Evolutionary conservation across 805 yeast genomes (phyloP).

Genomic region (Scheffersomyces coipomensis): DNA sequence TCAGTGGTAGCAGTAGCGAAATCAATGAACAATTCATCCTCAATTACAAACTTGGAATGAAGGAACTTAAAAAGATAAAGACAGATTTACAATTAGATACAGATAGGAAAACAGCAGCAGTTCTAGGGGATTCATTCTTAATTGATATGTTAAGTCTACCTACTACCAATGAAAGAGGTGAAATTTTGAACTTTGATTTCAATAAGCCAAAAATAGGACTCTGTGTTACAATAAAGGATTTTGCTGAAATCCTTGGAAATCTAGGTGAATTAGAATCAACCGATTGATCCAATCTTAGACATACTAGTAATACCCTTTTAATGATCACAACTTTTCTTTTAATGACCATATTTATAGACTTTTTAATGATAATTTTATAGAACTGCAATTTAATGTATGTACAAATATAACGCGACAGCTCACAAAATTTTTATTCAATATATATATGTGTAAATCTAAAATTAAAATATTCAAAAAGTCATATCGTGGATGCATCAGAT

Average conservation of each 20-base stretch:
- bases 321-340: no score
- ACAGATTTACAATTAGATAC: constrained; percentile 26
- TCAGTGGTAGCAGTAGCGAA: neutral
- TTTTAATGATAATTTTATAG: no score
- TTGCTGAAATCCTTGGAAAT: constrained; percentile 40
- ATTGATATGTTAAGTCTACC: constrained; percentile 42
- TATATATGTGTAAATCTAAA: no score
- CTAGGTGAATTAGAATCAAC: constrained; percentile 34
- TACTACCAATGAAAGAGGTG: constrained; percentile 26
- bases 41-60: constrained; percentile 20
- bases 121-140: constrained; percentile 28
- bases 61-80: constrained; percentile 30
- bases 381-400: no score
- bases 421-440: no score
- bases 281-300: neutral
- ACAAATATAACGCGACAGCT: no score
- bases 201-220: constrained; percentile 22
- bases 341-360: no score
- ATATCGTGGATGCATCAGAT: no score
- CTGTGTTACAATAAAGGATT: constrained; percentile 34
- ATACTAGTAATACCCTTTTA: neutral
- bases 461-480: no score
- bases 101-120: constrained; percentile 8
- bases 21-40: constrained; percentile 1
- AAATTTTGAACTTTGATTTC: constrained; percentile 26